Percentiles rank a stretch among this genome's conserved stretches.
phyloP scores from a whole-genome alignment of 2,329 filamentous ascomycete genomes.

The Ceratocystiopsis minuta region DNA sequence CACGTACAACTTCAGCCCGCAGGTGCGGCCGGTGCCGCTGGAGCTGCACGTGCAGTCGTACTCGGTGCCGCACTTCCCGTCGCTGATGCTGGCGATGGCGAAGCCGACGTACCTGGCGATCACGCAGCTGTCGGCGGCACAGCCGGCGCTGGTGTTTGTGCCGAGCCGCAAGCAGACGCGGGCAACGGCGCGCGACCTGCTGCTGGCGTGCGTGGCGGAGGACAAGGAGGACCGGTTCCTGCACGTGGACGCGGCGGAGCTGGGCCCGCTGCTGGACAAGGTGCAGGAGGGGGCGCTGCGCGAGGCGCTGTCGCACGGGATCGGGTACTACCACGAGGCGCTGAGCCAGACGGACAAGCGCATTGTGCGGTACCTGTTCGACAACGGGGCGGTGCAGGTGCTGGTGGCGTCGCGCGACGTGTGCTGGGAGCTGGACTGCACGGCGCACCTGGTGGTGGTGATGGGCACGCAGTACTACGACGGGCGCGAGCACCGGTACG shows the following conservation, averaged over 20 bases:
- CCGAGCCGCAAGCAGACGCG: slow-evolving; percentile 87
- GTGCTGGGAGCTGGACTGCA: slow-evolving; percentile 85
- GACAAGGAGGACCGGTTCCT: slow-evolving; percentile 90
- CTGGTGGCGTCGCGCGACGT: slow-evolving; percentile 63
- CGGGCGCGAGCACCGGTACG: slow-evolving; percentile 87
- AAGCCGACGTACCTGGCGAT: slow-evolving; percentile 85
- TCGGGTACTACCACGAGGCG: slow-evolving; percentile 95
- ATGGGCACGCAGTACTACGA: slow-evolving; percentile 99
- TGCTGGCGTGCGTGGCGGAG: slow-evolving; percentile 73
- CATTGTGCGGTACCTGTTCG: slow-evolving; percentile 85
- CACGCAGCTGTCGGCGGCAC: slow-evolving; percentile 69
- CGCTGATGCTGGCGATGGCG: slow-evolving; percentile 95
- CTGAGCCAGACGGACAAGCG: slow-evolving; percentile 75
- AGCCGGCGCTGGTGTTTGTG: slow-evolving; percentile 82
- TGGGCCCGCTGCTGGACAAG: slow-evolving; percentile 63
- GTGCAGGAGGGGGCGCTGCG: slow-evolving; percentile 76
- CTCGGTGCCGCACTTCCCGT: slow-evolving; percentile 90
- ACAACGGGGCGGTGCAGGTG: slow-evolving; percentile 75
- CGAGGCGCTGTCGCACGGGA: slow-evolving; percentile 79
- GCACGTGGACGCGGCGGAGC: slow-evolving; percentile 59
- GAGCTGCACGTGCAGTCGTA: slow-evolving; percentile 94
- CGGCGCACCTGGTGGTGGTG: slow-evolving; percentile 77
- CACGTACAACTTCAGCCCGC: slow-evolving; percentile 95
- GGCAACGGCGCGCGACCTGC: slow-evolving; percentile 66
- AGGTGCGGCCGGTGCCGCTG: slow-evolving; percentile 71